Conservation (phyloP, 2,329 filamentous ascomycete genomes). For the Drechmeria coniospora region DNA sequence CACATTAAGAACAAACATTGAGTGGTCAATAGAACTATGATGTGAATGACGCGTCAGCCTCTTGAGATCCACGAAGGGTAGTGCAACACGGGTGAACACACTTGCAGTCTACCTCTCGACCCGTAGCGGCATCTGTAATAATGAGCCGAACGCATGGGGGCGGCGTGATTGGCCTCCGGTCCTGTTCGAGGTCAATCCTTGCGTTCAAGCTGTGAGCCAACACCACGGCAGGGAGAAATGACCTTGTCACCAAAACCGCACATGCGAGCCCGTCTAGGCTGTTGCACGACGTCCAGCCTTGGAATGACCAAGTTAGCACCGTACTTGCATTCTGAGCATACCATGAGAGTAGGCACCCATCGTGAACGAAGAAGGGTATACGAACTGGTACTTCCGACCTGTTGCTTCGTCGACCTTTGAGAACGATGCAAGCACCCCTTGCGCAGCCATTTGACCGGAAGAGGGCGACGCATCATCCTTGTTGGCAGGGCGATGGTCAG, state of each 20-base stretch:
- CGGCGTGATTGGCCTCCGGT: slow-evolving; percentile 88
- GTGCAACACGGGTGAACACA: slow-evolving; percentile 26
- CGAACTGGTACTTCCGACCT: too few relatives aligned
- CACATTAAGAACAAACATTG: slow-evolving; percentile 42
- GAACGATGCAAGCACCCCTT: too few relatives aligned
- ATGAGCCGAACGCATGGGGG: slow-evolving; percentile 81
- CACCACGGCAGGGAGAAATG: slow-evolving; percentile 7
- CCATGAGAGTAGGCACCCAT: too few relatives aligned
- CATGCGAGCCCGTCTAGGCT: slow-evolving; percentile 88
- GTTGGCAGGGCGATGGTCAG: too few relatives aligned
- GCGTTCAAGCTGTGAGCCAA: slow-evolving; percentile 1
- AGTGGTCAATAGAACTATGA: slow-evolving; percentile 20
- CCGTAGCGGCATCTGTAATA: slow-evolving; percentile 57
- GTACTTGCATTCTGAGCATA: too few relatives aligned
- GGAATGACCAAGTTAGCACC: too few relatives aligned
- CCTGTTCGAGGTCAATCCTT: slow-evolving; percentile 32
- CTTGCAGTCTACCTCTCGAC: slow-evolving; percentile 74
- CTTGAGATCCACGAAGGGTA: neutral
- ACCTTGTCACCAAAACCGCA: slow-evolving; percentile 98
- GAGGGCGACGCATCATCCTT: too few relatives aligned
- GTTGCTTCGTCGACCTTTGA: too few relatives aligned
- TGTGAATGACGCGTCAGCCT: neutral
- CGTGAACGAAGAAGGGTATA: too few relatives aligned
- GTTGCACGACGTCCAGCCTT: slow-evolving; percentile 70
- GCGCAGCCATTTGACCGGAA: too few relatives aligned